Evolutionary conservation across 176 grass and related monocot genomes (phyloP), one percentile per base, ranked within the genome.

Genomic region (Puccinellia tenuiflora): DNA sequence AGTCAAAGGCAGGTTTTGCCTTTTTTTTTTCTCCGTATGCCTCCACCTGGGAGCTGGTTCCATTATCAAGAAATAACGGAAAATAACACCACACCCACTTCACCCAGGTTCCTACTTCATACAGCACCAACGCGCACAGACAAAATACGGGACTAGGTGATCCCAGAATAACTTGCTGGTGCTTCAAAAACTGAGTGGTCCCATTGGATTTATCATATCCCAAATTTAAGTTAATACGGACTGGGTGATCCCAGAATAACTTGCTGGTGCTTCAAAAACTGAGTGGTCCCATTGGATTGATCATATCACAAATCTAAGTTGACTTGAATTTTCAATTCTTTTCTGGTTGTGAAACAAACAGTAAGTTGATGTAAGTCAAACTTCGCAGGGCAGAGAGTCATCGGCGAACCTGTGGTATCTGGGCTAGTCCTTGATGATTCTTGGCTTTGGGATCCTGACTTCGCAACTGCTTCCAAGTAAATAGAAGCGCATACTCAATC

Each of bases 351-450:
- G 24, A 39, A 71, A 61, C 40, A 79, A 64, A 62, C 10, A 10
- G 1, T 60, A 85, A 8, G 47, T 84, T 91, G 30, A 91, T 70
- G 46, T 43, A 79, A 74, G 5, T 74, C 15, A 50, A 60, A 84
- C 64, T 81, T 78, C 75, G 66, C 89, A 95, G 96, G 96, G 29
- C 96, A 98, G 82, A 93, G 80, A 88, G 92, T 98, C 46, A 86
- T 96, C 17, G 96, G 96, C 40, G 96, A 98, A 87, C 93, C 96
- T 38, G 91, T 98, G 74, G 93, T 92, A 79, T 98, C 96, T 93
- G 92, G 93, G 62, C 89, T 98, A 52, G 89, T 90, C 16, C 89
- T 98, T 77, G 87, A 98, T 84, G 96, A 98, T 95, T 95, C 91
- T 83, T 96, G 91, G 89, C 93, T 98, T 87, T 98, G 92, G 92